phyloP scores from a whole-genome alignment of 148 eudicot species.

The Oxyria digyna region DNA sequence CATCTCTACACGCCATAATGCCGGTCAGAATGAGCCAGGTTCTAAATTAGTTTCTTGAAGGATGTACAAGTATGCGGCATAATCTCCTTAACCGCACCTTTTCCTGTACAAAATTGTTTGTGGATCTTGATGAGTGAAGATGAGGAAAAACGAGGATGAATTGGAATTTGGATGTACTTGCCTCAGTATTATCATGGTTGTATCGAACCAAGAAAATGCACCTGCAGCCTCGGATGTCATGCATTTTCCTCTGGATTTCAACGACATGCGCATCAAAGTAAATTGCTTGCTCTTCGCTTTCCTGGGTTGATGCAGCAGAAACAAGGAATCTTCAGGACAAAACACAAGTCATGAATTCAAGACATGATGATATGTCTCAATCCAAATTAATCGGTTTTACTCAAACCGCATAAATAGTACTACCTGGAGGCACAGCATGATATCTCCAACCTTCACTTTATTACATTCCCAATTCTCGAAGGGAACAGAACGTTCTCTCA shows the following conservation, averaged over 20 bases:
- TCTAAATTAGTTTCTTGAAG: neutral
- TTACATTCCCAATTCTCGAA: conserved; percentile 73
- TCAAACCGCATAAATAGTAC: no score
- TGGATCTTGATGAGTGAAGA: neutral
- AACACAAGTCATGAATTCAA: neutral
- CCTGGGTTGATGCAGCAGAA: conserved; percentile 26
- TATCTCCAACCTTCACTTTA: conserved; percentile 56
- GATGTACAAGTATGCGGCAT: conserved; percentile 29
- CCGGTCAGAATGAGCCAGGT: neutral
- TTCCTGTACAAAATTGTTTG: conserved; percentile 29
- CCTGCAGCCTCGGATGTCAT: conserved; percentile 92
- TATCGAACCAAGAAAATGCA: conserved; percentile 76
- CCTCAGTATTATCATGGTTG: conserved; percentile 63
- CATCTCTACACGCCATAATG: neutral
- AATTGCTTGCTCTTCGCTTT: conserved; percentile 56
- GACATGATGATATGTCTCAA: neutral
- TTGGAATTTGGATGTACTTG: conserved; percentile 9
- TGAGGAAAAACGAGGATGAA: neutral
- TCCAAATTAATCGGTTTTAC: neutral
- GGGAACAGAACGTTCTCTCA: conserved; percentile 72
- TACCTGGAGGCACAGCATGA: conserved; percentile 86
- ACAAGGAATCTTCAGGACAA: neutral
- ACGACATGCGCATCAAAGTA: conserved; percentile 63
- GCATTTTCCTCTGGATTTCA: conserved; percentile 56
- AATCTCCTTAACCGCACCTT: conserved; percentile 60